These are phyloP conservation scores for Emergomyces pasteurianus DNA, from an alignment of 2,329 filamentous ascomycete species.

Conservation along the genomic window DNA sequence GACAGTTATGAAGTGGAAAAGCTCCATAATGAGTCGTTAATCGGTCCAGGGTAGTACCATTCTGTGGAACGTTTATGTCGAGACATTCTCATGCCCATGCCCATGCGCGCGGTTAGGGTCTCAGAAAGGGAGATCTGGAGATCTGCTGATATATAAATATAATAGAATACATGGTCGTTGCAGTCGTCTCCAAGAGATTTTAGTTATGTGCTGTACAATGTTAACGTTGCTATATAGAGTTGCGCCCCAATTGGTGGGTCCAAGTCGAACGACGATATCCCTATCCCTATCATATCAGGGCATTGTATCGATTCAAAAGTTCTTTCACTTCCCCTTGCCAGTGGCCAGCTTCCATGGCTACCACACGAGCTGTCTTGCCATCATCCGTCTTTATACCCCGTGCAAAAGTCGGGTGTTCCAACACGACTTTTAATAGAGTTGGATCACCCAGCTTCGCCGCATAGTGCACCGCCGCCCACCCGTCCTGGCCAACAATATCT, in stretches of 20 bases:
- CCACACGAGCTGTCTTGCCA: conserved; percentile 8
- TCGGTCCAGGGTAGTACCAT: neutral
- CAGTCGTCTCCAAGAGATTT: neutral
- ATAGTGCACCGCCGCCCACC: conserved; percentile 10
- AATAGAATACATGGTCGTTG: neutral
- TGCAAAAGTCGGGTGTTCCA: conserved; percentile 7
- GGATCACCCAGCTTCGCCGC: conserved; percentile 10
- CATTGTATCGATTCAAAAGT: conserved; percentile 8
- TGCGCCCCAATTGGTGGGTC: neutral
- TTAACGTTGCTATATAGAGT: neutral
- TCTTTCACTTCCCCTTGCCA: conserved; percentile 9
- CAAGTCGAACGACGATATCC: neutral
- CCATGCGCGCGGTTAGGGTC: neutral
- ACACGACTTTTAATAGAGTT: neutral
- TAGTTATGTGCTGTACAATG: neutral
- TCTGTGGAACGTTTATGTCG: no score
- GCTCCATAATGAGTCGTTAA: neutral
- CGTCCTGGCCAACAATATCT: conserved; percentile 10
- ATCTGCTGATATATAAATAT: neutral
- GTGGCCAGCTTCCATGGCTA: conserved; percentile 10
- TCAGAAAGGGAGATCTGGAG: neutral
- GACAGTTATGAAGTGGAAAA: neutral
- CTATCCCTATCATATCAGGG: conserved; percentile 2
- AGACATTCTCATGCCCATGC: no score
- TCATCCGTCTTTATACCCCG: conserved; percentile 8